A percentile compares a stretch with the other conserved stretches of the same genome.
phyloP scores from a whole-genome alignment of 83 land plant genomes.

The Thuja plicata region DNA sequence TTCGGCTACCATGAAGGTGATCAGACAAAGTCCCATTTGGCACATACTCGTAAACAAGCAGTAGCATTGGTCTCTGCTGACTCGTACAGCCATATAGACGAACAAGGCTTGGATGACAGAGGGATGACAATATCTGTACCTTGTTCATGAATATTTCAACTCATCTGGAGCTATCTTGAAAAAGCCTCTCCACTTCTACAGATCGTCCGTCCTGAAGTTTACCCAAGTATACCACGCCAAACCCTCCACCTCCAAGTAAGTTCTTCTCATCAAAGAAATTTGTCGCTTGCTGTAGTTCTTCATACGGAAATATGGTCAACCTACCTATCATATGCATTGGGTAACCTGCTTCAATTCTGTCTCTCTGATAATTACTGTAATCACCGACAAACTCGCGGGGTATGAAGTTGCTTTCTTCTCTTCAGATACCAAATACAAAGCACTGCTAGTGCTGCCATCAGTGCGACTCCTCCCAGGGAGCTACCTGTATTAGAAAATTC shows the following conservation, averaged over 20 bases:
- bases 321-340: no score
- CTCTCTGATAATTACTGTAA: no score
- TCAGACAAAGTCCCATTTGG: conserved; percentile 72
- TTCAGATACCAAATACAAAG: no score
- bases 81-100: conserved; percentile 66
- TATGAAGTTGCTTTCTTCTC: no score
- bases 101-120: no score
- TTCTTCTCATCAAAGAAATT: conserved; percentile 47
- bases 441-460: no score
- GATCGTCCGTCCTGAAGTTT: conserved; percentile 44
- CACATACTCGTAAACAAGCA: conserved; percentile 69
- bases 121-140: conserved; percentile 40
- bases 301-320: conserved; percentile 41
- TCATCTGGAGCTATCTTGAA: conserved; percentile 15
- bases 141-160: conserved; percentile 9
- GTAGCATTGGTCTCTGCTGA: conserved; percentile 36
- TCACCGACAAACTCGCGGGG: no score
- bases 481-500: no score
- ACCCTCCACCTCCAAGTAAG: conserved; percentile 74
- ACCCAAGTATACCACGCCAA: conserved; percentile 36
- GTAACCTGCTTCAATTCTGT: neutral
- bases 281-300: conserved; percentile 51
- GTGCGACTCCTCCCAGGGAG: no score
- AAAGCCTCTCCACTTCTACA: conserved; percentile 66
- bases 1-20: conserved; percentile 52